phyloP scores from a whole-genome alignment of 257 asterid species.

The Verbascum thapsus region DNA sequence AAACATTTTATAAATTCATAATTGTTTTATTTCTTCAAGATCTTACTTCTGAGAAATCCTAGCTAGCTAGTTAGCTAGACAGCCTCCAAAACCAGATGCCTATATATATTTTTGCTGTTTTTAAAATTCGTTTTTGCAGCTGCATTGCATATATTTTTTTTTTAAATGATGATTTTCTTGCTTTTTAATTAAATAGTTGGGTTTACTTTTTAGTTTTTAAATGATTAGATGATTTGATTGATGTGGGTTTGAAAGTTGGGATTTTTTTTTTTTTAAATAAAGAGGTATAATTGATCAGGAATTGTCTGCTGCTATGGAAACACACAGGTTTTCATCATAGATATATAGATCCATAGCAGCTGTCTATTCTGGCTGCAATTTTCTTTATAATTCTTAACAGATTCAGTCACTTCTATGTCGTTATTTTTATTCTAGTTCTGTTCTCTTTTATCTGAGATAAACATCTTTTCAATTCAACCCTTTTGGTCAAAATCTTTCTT shows the following conservation, averaged over 20 bases:
- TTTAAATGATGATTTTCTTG: conserved; percentile 3
- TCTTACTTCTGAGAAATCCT: conserved; percentile 38
- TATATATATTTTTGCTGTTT: no score
- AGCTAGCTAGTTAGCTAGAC: conserved; percentile 23
- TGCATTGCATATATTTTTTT: no score
- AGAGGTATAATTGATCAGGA: conserved; percentile 28
- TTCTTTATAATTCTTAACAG: conserved; percentile 43
- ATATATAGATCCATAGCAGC: conserved; percentile 35
- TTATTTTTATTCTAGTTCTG: conserved; percentile 24
- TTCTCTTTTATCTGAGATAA: conserved; percentile 18
- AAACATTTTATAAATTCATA: not conserved
- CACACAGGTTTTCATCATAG: conserved; percentile 30
- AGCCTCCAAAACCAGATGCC: conserved; percentile 52
- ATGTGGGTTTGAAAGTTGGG: not conserved
- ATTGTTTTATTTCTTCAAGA: conserved; percentile 12
- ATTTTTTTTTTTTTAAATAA: not conserved
- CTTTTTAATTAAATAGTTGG: not conserved
- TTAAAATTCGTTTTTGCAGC: no score
- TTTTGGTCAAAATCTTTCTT: conserved; percentile 16
- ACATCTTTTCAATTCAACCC: conserved; percentile 35
- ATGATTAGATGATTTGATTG: conserved; percentile 48
- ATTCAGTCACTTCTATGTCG: conserved; percentile 68
- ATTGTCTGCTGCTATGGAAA: conserved; percentile 60
- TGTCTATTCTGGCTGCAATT: conserved; percentile 35
- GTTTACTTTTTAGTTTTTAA: conserved; percentile 15